Evolutionary conservation across 2,329 filamentous ascomycete species (phyloP), one percentile per base, ranked within the genome.

Genomic region (Ophiosphaerella korrae): DNA sequence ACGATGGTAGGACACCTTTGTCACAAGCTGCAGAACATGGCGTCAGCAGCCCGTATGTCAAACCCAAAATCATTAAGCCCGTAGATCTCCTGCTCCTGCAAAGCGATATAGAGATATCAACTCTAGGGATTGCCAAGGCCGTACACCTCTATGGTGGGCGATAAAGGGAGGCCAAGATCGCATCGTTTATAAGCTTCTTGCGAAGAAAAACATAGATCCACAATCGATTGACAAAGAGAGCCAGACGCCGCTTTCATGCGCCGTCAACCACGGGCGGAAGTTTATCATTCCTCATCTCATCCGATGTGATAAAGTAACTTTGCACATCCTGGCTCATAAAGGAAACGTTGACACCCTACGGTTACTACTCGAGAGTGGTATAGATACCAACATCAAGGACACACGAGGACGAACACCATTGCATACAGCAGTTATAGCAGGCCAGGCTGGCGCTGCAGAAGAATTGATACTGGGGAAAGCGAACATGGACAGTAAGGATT

Each of bases 81-180:
- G 14, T 42, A 7, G 12, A 35, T 21, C 14, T 50, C 2, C 29
- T 50, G 14, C 33, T 50, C 18, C 2, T 1, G 0, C n/a, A 14
- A 23, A 14, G 12, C 5, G 35, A 24, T 49, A 35, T 53, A 12
- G 50, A 67, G 21, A 26, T 62, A n/a, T 29, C 7, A 37, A 57
- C 18, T 52, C 38, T 3, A 49, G 45, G 29, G 54, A 57, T 42
- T 24, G 34, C 2, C 7, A 34, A 11, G 31, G 18, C 5, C 47
- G 40, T 18, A 50, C 47, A 35, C 40, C 47, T 5, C 26, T 50
- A 14, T 45, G 16, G 24, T 50, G 40, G 41, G 41, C 47, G 18
- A 41, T 31, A 24, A 16, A 42, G 6, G 11, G 16, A 23, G 45
- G 39, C 18, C 18, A 21, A 21, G 18, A 21, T 21, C 18, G 5